Conservation (phyloP, 441 rosid species). For the Gossypium schwendimanii region DNA sequence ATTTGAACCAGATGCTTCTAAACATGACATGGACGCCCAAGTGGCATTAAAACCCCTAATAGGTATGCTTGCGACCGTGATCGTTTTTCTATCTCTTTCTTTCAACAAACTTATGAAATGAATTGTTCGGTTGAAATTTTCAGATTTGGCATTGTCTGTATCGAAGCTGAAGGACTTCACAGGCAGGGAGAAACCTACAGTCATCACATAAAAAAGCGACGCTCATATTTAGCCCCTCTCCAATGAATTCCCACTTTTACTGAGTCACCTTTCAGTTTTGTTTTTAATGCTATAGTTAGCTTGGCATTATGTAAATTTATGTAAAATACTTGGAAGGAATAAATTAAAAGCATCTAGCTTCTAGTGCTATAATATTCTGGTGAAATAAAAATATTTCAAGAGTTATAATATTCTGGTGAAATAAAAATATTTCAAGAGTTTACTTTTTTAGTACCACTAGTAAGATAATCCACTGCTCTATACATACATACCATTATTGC, state of each 20-base stretch:
- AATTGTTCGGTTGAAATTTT: conserved; percentile 17
- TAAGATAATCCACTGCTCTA: no score
- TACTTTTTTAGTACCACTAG: no score
- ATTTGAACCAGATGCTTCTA: conserved; percentile 70
- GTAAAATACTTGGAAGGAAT: conserved; percentile 14
- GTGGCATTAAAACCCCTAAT: conserved; percentile 71
- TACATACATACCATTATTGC: background rate
- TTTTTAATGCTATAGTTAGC: conserved; percentile 14
- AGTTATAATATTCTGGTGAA: no score
- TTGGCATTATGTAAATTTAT: conserved; percentile 5
- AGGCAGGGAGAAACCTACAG: conserved; percentile 89
- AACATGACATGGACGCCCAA: conserved; percentile 87
- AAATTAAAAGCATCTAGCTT: background rate
- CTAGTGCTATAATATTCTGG: no score
- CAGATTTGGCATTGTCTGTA: conserved; percentile 76
- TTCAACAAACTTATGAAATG: conserved; percentile 1
- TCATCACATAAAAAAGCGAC: conserved; percentile 55
- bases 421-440: no score
- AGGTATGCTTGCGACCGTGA: conserved; percentile 35
- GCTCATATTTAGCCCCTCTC: background rate
- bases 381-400: no score
- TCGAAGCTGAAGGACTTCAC: conserved; percentile 89
- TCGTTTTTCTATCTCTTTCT: background rate
- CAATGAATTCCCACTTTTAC: conserved; percentile 17
- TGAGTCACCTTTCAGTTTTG: conserved; percentile 28